These are phyloP conservation scores for Penicillium sp. DNA, from an alignment of 2,329 filamentous ascomycete species.

Conservation along the genomic window DNA sequence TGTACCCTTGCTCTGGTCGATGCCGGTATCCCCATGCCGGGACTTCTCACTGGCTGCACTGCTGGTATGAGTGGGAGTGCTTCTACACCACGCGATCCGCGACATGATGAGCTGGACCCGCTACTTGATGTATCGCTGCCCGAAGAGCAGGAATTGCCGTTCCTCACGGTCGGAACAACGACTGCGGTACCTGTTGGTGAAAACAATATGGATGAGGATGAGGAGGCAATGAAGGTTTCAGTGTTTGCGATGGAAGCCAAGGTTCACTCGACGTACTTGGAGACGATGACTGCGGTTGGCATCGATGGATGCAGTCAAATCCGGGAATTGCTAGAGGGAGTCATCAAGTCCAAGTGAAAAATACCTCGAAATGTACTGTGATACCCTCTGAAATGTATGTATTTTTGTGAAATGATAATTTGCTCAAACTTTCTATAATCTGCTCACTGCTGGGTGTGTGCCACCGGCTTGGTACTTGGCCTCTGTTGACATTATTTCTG, in stretches of 20 bases:
- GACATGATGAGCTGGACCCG: slow-evolving; percentile 45
- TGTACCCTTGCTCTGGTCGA: slow-evolving; percentile 89
- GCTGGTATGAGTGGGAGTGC: slow-evolving; percentile 65
- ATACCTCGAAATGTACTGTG: background rate
- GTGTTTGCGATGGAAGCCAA: slow-evolving; percentile 84
- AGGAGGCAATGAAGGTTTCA: slow-evolving; percentile 60
- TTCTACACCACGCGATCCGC: slow-evolving; percentile 42
- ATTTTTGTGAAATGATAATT: background rate
- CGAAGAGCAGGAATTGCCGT: slow-evolving; percentile 74
- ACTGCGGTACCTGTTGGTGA: slow-evolving; percentile 47
- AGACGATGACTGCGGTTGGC: slow-evolving; percentile 90
- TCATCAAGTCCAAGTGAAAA: slow-evolving; percentile 58
- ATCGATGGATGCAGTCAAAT: slow-evolving; percentile 91
- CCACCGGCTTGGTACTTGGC: background rate
- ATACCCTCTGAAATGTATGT: slow-evolving; percentile 3
- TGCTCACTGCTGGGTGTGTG: background rate
- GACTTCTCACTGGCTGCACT: slow-evolving; percentile 86
- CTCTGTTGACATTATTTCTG: background rate
- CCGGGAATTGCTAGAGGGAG: slow-evolving; percentile 74
- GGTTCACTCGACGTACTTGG: slow-evolving; percentile 75
- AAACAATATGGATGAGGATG: slow-evolving; percentile 56
- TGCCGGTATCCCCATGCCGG: slow-evolving; percentile 91
- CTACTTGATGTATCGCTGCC: slow-evolving; percentile 47
- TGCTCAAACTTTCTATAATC: slow-evolving; percentile 9
- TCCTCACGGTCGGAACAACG: slow-evolving; percentile 77